Base-by-base conservation (phyloP, 148 eudicot species). In the Spergularia marina region DNA sequence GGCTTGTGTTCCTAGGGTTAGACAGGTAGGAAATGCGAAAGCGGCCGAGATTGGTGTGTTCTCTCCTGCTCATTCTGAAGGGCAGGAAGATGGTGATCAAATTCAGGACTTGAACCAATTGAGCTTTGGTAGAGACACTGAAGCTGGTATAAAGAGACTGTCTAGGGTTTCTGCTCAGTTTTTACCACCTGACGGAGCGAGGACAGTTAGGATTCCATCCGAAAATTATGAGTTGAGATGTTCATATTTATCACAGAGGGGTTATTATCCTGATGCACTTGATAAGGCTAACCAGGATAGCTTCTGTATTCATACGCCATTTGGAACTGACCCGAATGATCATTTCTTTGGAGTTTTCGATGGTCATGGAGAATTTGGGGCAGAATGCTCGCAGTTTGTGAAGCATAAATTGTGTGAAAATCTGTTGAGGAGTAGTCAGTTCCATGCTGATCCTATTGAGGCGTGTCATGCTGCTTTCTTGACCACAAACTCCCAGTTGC, bases 271-370 rank as follows among this genome's bases (percentile, higher is more conserved):
- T 69, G 98, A 95, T 90, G 97, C 98, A 11, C 96, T 95, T 80
- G 98, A 95, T 88, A 95, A 95, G 84, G 94, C 97, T 77, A 95
- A 95, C 79, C 98, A 95, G 84, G 98, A 95, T 76, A 95, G 98
- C 71, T 95, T 90, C 74, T 92, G 91, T 79, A 90, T 95, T 75
- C 98, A 95, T 82, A 92, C 96, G 23, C 98, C 98, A 13, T 95
- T 95, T 82, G 98, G 98, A 30, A 88, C 91, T 11, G 83, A 89
- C 68, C 87, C 83, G 0, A 84, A 92, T 80, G 97, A 92, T 72
- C 90, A 90, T 78, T 90, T 95, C 64, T 92, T 95, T 57, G 98
- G 98, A 60, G 97, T 95, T 47, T 95, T 95, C 80, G 98, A 95
- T 82, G 98, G 98, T 51, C 98, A 95, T 76, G 98, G 98, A 11